Evolutionary conservation across 2,329 filamentous ascomycete genomes (phyloP).

Genomic region (Sporothrix curviconia): DNA sequence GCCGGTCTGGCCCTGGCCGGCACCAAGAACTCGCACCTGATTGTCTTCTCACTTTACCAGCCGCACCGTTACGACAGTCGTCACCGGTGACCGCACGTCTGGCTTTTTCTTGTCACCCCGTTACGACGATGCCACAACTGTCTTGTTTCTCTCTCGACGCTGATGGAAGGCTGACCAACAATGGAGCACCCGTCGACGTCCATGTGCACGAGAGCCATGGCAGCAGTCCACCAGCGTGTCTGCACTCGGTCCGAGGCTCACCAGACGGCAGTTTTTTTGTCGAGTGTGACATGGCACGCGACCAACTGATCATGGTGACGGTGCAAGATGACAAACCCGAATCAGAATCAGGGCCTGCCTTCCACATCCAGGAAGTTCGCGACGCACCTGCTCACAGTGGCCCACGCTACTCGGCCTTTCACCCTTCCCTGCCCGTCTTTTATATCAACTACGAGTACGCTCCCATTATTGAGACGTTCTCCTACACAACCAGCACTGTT

Average conservation of each 20-base stretch:
- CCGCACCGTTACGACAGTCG: not conserved
- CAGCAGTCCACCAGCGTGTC: not conserved
- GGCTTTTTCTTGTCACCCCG: not conserved
- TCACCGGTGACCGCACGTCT: not conserved
- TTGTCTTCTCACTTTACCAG: not conserved
- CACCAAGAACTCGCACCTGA: not conserved
- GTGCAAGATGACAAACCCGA: not conserved
- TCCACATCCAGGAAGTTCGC: not conserved
- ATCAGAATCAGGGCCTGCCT: too few species aligned
- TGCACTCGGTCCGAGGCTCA: not conserved
- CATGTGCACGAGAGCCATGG: not conserved
- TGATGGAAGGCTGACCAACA: not conserved
- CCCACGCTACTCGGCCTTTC: not conserved
- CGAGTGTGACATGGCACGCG: not conserved
- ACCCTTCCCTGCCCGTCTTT: not conserved
- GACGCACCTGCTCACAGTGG: not conserved
- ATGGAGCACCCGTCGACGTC: not conserved
- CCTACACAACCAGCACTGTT: too few species aligned
- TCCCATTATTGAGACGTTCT: not conserved
- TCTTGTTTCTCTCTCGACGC: not conserved
- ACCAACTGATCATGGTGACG: not conserved
- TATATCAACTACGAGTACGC: not conserved
- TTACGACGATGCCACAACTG: not conserved
- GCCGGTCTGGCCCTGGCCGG: not conserved
- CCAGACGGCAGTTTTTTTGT: not conserved